Base-by-base conservation (phyloP, 176 grass and related monocot genomes). In the Lolium multiflorum region DNA sequence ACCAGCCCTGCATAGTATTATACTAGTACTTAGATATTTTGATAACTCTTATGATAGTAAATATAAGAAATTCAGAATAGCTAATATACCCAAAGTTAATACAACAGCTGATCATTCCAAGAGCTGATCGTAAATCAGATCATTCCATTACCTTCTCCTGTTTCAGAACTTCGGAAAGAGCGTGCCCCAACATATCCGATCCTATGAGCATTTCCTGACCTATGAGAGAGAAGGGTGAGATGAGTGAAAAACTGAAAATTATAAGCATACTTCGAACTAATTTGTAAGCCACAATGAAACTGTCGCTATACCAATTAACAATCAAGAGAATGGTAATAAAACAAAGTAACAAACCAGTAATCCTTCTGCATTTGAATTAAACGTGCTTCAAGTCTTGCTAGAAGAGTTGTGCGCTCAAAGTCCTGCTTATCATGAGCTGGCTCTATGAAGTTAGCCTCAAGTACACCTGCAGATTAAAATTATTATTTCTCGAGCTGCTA, bases 351-450 rank as follows among this genome's bases (percentile, higher is more conserved):
- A 3, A 79, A 96, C 97, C 97, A 99, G 76, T 99, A 99, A 76
- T 91, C 79, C 83, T 96, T 99, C 71, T 99, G 97, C 94, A 99
- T 96, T 81, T 93, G 94, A 88, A 94, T 35, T 74, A 99, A 84
- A 74, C 90, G 92, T 82, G 82, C 3, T 80, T 96, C 97, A 59
- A 99, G 94, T 91, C 97, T 94, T 62, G 85, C 62, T 70, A 98
- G 92, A 90, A 99, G 95, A 77, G 94, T 99, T 63, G 97, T 99
- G 37, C 94, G 92, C 77, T 99, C 97, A 46, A 98, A 98, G 72
- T 94, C 97, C 65, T 96, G 97, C 89, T 98, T 98, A 95, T 98
- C 97, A 90, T 98, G 97, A 78, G 97, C 94, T 85, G 97, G 97
- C 72, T 98, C 97, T 81, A 98, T 88, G 76, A 98, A 98, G 79